phyloP scores from a whole-genome alignment of 495 filamentous ascomycete species.

The Stereocaulon alpinum region DNA sequence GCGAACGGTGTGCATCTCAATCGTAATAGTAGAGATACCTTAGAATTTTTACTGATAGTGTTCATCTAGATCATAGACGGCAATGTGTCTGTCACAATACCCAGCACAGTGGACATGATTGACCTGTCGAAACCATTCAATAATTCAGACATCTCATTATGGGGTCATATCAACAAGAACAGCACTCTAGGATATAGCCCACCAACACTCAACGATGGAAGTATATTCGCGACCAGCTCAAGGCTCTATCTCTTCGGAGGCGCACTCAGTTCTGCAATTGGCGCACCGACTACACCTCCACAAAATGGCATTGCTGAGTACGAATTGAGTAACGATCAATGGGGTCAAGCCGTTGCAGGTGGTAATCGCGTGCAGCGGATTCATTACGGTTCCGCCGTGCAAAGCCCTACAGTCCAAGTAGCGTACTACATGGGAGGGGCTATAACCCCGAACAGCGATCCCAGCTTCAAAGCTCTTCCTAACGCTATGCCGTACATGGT shows the following conservation, averaged over 20 bases:
- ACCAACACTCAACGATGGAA: slow-evolving; percentile 13
- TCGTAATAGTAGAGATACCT: too few relatives aligned
- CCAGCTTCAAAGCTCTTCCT: slow-evolving; percentile 1
- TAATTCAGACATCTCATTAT: slow-evolving; percentile 13
- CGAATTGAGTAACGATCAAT: neutral
- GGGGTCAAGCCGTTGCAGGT: slow-evolving; percentile 4
- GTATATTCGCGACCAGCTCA: slow-evolving; percentile 11
- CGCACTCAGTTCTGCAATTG: slow-evolving; percentile 7
- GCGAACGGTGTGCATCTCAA: slow-evolving; percentile 1
- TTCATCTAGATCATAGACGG: neutral
- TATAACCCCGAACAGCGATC: slow-evolving; percentile 10
- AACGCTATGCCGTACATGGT: slow-evolving; percentile 10
- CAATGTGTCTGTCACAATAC: slow-evolving; percentile 6
- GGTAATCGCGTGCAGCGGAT: slow-evolving; percentile 12
- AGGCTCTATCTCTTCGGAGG: slow-evolving; percentile 18
- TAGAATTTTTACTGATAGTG: neutral
- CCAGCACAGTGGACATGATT: slow-evolving; percentile 7
- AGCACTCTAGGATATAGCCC: neutral
- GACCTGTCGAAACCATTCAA: slow-evolving; percentile 11
- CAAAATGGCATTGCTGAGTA: slow-evolving; percentile 12
- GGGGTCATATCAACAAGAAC: slow-evolving; percentile 13
- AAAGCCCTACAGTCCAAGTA: neutral
- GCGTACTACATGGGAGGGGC: slow-evolving; percentile 13
- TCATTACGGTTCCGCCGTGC: slow-evolving; percentile 5
- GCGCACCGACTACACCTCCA: slow-evolving; percentile 1